Conservation (phyloP, 441 rosid genomes). For the California macrophylla region DNA sequence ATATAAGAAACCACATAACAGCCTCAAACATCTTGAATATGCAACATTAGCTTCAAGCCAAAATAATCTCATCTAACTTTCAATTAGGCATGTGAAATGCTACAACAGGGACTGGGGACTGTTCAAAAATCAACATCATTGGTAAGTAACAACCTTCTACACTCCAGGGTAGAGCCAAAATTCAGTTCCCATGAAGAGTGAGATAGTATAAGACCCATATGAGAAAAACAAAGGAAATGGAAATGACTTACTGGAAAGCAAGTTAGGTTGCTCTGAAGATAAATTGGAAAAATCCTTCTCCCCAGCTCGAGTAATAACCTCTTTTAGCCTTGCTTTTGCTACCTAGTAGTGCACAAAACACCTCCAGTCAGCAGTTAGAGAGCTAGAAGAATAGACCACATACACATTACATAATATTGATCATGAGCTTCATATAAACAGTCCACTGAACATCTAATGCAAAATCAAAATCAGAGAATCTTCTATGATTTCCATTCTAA, state of each 20-base stretch:
- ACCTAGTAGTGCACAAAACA: conserved; percentile 37
- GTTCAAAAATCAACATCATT: neutral
- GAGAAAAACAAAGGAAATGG: conserved; percentile 4
- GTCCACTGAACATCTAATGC: neutral
- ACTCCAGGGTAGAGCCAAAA: conserved; percentile 2
- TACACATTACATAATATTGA: neutral
- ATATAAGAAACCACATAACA: conserved; percentile 15
- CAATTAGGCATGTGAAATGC: neutral
- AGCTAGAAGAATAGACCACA: neutral
- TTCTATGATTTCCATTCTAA: neutral
- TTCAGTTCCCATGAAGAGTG: neutral
- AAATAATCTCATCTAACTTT: neutral
- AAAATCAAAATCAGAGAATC: neutral
- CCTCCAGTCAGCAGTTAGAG: conserved; percentile 8
- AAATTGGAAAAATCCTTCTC: conserved; percentile 48
- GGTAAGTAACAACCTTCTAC: neutral
- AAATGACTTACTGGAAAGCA: conserved; percentile 54
- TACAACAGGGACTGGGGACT: neutral
- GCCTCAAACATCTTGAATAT: conserved; percentile 15
- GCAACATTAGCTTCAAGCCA: neutral
- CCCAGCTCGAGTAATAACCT: conserved; percentile 66
- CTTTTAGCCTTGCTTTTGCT: conserved; percentile 66
- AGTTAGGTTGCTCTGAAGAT: conserved; percentile 49
- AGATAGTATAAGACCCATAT: neutral
- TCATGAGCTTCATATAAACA: neutral